A percentile compares a stretch with the other conserved stretches of the same genome.
Evolutionary conservation across 352 stramenopile species (phyloP).

Genomic region (Lagenidium giganteum): DNA sequence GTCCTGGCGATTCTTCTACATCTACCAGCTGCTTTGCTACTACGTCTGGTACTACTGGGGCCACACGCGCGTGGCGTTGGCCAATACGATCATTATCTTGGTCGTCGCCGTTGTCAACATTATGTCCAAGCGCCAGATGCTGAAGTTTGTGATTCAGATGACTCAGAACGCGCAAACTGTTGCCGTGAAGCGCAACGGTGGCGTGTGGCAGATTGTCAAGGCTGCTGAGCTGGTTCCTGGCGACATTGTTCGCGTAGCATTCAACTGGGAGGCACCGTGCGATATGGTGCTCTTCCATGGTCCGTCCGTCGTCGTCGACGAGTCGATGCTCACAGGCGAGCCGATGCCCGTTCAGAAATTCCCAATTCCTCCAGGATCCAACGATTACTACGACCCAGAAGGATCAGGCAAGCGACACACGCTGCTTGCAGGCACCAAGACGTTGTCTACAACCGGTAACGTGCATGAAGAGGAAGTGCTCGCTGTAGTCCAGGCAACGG

Average conservation of each 20-base stretch:
- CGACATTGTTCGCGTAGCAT: constrained; percentile 45
- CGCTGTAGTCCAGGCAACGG: constrained; percentile 73
- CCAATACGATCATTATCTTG: constrained; percentile 53
- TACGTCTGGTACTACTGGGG: constrained; percentile 62
- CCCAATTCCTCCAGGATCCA: constrained; percentile 36
- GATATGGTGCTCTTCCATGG: constrained; percentile 62
- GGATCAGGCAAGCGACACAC: constrained; percentile 78
- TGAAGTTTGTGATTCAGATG: constrained; percentile 45
- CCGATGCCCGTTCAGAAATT: constrained; percentile 84
- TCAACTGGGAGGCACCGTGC: constrained; percentile 58
- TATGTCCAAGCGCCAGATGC: constrained; percentile 45
- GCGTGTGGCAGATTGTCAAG: constrained; percentile 31
- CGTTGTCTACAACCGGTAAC: constrained; percentile 62
- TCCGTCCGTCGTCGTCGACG: constrained; percentile 60
- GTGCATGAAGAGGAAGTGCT: constrained; percentile 54
- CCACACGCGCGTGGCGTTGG: constrained; percentile 44
- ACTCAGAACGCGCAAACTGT: constrained; percentile 58
- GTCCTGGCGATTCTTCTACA: constrained; percentile 20
- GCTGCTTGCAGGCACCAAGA: constrained; percentile 76
- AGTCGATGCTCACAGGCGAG: constrained; percentile 66
- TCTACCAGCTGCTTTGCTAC: constrained; percentile 34
- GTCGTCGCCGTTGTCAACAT: constrained; percentile 43
- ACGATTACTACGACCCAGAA: constrained; percentile 36
- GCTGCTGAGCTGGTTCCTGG: constrained; percentile 46
- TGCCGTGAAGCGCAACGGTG: constrained; percentile 47